Evolutionary conservation across 345 rosid genomes (phyloP), one percentile per base, ranked within the genome.

Genomic region (Lepidium aucheri): DNA sequence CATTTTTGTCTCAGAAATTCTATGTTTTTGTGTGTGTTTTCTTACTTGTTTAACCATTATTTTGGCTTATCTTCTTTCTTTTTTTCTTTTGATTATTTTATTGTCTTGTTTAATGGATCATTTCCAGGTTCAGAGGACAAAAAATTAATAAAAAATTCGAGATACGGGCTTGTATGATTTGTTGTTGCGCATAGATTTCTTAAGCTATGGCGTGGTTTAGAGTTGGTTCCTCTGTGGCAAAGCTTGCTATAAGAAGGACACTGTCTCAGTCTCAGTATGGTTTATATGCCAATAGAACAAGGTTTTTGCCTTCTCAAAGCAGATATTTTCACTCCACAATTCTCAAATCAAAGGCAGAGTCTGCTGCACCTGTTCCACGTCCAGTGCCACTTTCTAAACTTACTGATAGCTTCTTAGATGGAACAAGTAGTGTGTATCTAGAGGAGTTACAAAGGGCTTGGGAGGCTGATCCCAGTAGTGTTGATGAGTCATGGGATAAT

Each of bases 401-500:
- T 20, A 79, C 93, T 46, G 96, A 89, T 69, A 86, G 81, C 50
- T 89, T 89, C 69, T 73, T 89, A 34, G 94, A 86, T 76, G 94
- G 85, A 20, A 82, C 96, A 2, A 89, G 91, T 45, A 86, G 91
- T 72, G 88, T 86, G 2, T 89, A 89, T 70, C 65, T 86, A 7
- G 96, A 89, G 74, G 91, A 85, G 84, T 80, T 89, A 18, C 91
- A 89, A 45, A 76, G 83, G 49, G 82, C 96, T 14, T 86, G 96
- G 96, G 89, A 89, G 71, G 83, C 86, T 72, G 91, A 89, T 30
- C 87, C 90, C 1, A 64, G 65, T 54, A 86, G 85, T 43, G 91
- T 86, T 24, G 96, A 89, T 74, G 96, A 86, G 70, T 85, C 96
- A 0, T 89, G 94, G 94, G 93, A 89, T 53, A 86, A 86, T 61